Percentiles rank a stretch among this genome's conserved stretches.
phyloP scores from a whole-genome alignment of 1,139 yeast species.

The Wickerhamiella pararugosa region DNA sequence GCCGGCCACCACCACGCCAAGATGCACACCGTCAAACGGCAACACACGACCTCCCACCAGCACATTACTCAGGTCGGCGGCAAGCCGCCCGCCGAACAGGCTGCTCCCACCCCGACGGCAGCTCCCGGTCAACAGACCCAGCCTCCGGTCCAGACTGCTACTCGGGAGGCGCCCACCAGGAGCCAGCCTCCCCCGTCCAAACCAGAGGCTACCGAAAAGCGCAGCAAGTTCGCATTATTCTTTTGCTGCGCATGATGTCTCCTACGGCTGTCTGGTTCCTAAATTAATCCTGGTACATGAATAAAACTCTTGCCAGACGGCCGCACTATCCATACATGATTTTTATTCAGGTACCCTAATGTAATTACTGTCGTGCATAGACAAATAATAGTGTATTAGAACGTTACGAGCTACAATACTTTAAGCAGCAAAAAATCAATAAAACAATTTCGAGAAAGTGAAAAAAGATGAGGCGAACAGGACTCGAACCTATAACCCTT shows the following conservation, averaged over 20 bases:
- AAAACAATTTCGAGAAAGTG: too few relatives aligned
- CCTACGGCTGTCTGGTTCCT: too few relatives aligned
- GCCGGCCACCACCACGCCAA: too few relatives aligned
- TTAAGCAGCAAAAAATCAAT: neutral
- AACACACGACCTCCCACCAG: too few relatives aligned
- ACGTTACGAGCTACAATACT: neutral
- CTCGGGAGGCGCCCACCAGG: neutral
- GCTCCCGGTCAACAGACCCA: too few relatives aligned
- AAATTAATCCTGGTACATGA: neutral
- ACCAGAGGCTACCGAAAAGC: neutral
- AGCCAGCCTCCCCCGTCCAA: constrained; percentile 3
- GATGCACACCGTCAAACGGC: too few relatives aligned
- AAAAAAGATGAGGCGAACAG: constrained; percentile 15
- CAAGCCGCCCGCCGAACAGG: neutral
- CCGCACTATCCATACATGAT: neutral
- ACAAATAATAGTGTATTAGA: neutral
- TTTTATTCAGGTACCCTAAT: neutral
- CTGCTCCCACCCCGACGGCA: constrained; percentile 1
- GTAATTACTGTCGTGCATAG: neutral
- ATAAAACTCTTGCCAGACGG: neutral
- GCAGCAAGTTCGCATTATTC: constrained; percentile 2
- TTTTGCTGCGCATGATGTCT: constrained; percentile 3
- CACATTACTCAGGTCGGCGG: too few relatives aligned
- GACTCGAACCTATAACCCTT: constrained; percentile 17
- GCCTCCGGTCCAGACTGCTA: too few relatives aligned